Evolutionary conservation across 2,329 filamentous ascomycete genomes (phyloP), one percentile per base, ranked within the genome.

Genomic region (Shiraia sp.): DNA sequence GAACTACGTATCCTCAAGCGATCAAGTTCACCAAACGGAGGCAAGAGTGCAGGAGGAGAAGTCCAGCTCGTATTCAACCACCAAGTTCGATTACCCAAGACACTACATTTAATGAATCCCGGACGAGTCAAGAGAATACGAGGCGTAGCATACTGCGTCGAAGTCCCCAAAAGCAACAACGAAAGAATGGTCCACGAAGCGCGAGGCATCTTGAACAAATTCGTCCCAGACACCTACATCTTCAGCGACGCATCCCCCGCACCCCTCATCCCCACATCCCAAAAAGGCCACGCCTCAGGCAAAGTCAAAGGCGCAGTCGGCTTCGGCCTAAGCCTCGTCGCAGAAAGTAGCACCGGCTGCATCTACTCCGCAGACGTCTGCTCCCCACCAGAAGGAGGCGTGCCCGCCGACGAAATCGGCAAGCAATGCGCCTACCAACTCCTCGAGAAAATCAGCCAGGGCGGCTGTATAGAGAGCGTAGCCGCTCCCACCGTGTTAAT

Each of bases 21-120:
- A 45, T 92, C 88, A 17, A 64, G 58, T 38, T 10, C 90, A 65
- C 80, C 87, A 0, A 88, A 88, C 0, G 78, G 81, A 0, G 91
- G 90, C 2, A 80, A 80, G 45, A 89, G 90, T 19, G 93, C 92
- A 27, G 90, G 89, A 29, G 93, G 93, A 29, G 81, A 95, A 40
- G 92, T 99, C n/a, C 91, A 96, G 71, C 75, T 99, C 44, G 80
- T 91, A 6, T 97, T 97, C 65, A 90, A 88, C 14, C 91, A 92
- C 68, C 93, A 99, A 72, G 87, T 99, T 10, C 83, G 92, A 26
- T 75, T 97, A 36, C 93, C 93, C 9, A 96, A 95, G 75, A 99
- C 93, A 26, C 75, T 99, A 65, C 93, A 99, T 70, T 73, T 96
- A 40, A 79, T 95, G 57, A 87, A 82, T 50, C 83, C 91, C 0